These are phyloP conservation scores for Arthrobotrys sinensis DNA, from an alignment of 2,329 filamentous ascomycete species.

Conservation along the genomic window DNA sequence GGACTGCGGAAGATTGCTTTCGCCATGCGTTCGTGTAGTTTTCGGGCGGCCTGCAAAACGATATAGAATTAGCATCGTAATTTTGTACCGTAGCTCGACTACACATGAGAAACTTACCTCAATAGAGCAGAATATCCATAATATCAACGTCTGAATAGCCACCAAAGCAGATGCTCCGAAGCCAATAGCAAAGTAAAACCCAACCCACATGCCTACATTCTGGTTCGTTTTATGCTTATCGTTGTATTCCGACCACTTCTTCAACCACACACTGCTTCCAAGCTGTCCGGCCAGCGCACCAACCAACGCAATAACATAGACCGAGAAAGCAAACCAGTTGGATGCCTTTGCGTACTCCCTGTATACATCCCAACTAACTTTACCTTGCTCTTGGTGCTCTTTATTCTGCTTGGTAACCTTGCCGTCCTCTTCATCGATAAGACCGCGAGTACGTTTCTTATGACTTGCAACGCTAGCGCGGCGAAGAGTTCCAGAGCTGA, in stretches of 20 bases:
- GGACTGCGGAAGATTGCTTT: conserved; percentile 96
- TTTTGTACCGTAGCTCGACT: neutral
- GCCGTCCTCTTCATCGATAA: conserved; percentile 79
- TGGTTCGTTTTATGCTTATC: conserved; percentile 78
- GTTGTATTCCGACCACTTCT: conserved; percentile 90
- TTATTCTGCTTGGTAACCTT: conserved; percentile 87
- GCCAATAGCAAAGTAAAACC: conserved; percentile 95
- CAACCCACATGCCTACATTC: conserved; percentile 88
- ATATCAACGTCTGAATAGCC: conserved; percentile 90
- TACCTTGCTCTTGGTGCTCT: conserved; percentile 92
- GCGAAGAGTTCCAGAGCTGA: conserved; percentile 84
- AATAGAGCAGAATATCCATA: conserved; percentile 99
- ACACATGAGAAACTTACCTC: conserved; percentile 75
- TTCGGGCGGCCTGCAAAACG: conserved; percentile 81
- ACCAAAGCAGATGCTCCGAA: conserved; percentile 87
- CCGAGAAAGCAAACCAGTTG: conserved; percentile 84
- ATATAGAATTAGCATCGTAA: conserved; percentile 63
- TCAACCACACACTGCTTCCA: conserved; percentile 90
- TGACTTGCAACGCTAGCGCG: conserved; percentile 94
- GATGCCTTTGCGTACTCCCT: conserved; percentile 94
- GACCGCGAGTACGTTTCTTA: conserved; percentile 85
- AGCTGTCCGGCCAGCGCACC: conserved; percentile 86
- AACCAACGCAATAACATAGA: conserved; percentile 84
- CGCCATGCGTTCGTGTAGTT: conserved; percentile 97
- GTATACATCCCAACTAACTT: conserved; percentile 98